Base-by-base conservation (phyloP, 768 basidiomycete species). In the Aureoboletus auriporus region DNA sequence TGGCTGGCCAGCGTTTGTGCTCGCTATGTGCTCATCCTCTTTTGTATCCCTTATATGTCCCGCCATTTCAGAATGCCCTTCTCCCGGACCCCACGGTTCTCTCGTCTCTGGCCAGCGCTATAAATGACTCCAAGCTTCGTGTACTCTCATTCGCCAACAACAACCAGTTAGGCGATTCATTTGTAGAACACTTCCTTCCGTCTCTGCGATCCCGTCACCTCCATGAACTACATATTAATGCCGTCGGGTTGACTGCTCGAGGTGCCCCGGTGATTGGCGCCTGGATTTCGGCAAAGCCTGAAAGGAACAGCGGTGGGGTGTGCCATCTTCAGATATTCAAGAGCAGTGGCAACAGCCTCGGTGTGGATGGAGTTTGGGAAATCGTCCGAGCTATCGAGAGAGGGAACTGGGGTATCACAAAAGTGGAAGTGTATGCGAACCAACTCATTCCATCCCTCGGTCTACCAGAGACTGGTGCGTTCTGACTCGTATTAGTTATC, bases 341-440 rank as follows among this genome's bases (percentile, higher is more conserved):
- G 53, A 71, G 76, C 49, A 84, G 75, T 60, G 78, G 76, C n/a
- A 86, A 86, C 52, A 63, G 62, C 14, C 68, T 86, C 1, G 79
- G 78, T 5, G 63, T 70, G 29, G 69, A 64, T 1, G 76, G 72
- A 1, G 71, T 82, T 27, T 65, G 65, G 49, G 61, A 70, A 11
- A 75, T 86, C 38, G 62, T 81, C 23, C 65, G 67, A 29, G 75
- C 76, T 17, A 69, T 83, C 6, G 65, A 75, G 49, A 65, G 55
- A 29, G 56, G 67, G 33, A 85, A 85, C 59, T 82, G 74, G 63
- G 65, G 70, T 3, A 64, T 86, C 12, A 60, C 67, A 20, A 69
- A 63, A 36, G 61, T 83, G 44, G 82, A 82, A 51, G 44, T 81
- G 56, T 74, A 75, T 53, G 65, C 58, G 28, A 84, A 81, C 55